Base-by-base conservation (phyloP, 345 rosid genomes). In the Acer yangbiense region DNA sequence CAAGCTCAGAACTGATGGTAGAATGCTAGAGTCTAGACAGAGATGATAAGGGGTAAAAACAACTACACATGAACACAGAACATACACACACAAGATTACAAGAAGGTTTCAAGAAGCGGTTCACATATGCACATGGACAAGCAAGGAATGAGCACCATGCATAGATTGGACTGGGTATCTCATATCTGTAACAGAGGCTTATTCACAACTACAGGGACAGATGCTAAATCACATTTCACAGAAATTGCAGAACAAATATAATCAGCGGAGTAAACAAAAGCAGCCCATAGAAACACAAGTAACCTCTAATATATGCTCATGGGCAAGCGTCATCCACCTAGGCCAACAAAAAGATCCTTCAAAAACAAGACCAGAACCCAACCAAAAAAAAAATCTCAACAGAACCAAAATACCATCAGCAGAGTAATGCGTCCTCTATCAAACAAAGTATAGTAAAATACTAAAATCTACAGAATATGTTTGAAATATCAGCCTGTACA, bases 361-460 rank as follows among this genome's bases (percentile, higher is more conserved):
- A 1, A 54, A 54, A 54, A 54, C 58, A 54, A 54, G n/a, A n/a
- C 6, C n/a, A 54, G 58, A 54, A 54, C 58, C 58, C n/a, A 54
- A 54, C 58, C n/a, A 54, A 54, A 54, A 54, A n/a, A n/a, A 54
- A 54, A 54, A 54, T 54, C n/a, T 54, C 58, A 54, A 54, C 58
- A 54, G 35, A 11, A 62, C 27, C 23, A 27, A 12, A 62, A 62
- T 7, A 62, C 11, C 5, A 23, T 9, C 32, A 25, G 32, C 29
- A 10, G 39, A 62, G 66, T 8, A 13, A 62, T 62, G 14, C 2
- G 14, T 46, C 50, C 50, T 46, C 27, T 10, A 41, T 41, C 50
- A 43, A 46, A 67, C 43, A 58, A 50, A 75, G 18, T 50, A 60
- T 20, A 41, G 29, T 48, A 48, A 75, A 35, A 72, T 68, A 32